A percentile compares a stretch with the other conserved stretches of the same genome.
Conservation (phyloP, 2,329 filamentous ascomycete species). For the Aspergillus nomiae region DNA sequence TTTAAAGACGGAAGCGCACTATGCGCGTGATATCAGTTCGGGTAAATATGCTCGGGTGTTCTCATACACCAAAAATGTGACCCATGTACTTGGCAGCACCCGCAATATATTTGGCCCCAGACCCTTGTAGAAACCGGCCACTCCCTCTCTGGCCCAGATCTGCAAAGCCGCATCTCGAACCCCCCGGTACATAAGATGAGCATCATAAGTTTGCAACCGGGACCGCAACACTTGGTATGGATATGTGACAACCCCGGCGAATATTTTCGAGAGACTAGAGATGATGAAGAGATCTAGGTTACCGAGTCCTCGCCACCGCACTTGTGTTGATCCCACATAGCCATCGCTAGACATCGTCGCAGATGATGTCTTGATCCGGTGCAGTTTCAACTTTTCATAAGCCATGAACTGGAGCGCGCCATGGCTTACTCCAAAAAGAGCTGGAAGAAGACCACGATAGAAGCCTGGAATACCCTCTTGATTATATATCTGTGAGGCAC, state of each 20-base stretch:
- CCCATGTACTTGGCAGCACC: constrained; percentile 91
- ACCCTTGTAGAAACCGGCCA: constrained; percentile 87
- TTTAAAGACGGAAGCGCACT: not conserved
- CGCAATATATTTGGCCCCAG: constrained; percentile 85
- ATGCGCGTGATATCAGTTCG: constrained; percentile 32
- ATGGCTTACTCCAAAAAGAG: constrained; percentile 83
- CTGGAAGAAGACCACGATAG: constrained; percentile 82
- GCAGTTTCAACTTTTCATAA: constrained; percentile 75
- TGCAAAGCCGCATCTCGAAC: constrained; percentile 71
- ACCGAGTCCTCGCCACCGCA: constrained; percentile 49
- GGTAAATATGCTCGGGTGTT: constrained; percentile 78
- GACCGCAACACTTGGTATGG: constrained; percentile 92
- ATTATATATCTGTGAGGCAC: constrained; percentile 65
- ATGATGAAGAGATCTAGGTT: constrained; percentile 80
- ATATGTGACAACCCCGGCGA: constrained; percentile 88
- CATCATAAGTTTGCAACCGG: constrained; percentile 85
- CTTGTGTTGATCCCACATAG: constrained; percentile 30
- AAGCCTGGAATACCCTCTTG: constrained; percentile 78
- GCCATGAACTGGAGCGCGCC: constrained; percentile 95
- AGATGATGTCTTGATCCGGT: constrained; percentile 52
- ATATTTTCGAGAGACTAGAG: constrained; percentile 78
- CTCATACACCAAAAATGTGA: constrained; percentile 96
- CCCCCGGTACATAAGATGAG: constrained; percentile 70
- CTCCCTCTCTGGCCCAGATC: constrained; percentile 78
- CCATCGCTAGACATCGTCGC: constrained; percentile 24